phyloP scores from a whole-genome alignment of 768 basidiomycete genomes.

The Mycena metata region DNA sequence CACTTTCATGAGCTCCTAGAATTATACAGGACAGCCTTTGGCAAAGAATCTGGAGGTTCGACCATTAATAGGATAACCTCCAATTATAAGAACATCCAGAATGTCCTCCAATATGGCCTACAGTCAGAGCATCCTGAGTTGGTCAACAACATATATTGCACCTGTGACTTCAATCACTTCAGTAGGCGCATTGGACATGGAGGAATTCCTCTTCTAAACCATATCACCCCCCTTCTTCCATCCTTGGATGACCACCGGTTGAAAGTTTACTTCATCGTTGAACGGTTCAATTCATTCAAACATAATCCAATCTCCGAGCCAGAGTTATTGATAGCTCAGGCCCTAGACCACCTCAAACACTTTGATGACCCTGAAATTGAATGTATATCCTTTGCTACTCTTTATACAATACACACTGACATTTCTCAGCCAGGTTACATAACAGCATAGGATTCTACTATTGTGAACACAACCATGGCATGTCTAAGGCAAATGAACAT shows the following conservation, averaged over 20 bases:
- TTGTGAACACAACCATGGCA: not conserved
- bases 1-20: not conserved
- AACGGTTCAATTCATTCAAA: not conserved
- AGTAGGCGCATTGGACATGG: not conserved
- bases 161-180: not conserved
- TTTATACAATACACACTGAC: not conserved
- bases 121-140: not conserved
- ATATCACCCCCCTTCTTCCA: not conserved
- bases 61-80: not conserved
- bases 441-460: not conserved
- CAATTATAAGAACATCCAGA: not conserved
- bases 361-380: not conserved
- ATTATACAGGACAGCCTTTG: not conserved
- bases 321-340: not conserved
- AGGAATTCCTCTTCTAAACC: not conserved
- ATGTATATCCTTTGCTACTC: not conserved
- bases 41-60: not conserved
- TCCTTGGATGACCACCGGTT: not conserved
- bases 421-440: not conserved
- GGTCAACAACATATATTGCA: not conserved
- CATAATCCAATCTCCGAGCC: not conserved
- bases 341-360: not conserved
- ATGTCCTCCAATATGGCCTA: not conserved
- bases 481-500: not conserved
- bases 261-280: not conserved